These are phyloP conservation scores for Rhizopus arrhizus DNA, from an alignment of 371 early-diverging fungal species.

Conservation along the genomic window DNA sequence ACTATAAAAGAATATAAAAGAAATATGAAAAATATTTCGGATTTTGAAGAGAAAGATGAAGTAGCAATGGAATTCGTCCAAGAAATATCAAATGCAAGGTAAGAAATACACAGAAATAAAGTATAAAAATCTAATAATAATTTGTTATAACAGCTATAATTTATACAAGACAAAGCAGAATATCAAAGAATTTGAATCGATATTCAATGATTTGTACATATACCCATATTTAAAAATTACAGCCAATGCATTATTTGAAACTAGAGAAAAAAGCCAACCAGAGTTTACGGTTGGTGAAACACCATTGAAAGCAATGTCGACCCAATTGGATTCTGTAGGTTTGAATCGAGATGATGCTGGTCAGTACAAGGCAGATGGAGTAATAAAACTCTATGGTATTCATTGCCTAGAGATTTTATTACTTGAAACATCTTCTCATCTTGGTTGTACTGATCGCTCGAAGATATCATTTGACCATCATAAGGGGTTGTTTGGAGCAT, in stretches of 20 bases:
- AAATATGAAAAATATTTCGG: conserved; percentile 12
- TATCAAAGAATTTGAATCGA: conserved; percentile 5
- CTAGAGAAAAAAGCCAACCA: conserved; percentile 9
- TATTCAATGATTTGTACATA: conserved; percentile 13
- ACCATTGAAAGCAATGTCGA: conserved; percentile 10
- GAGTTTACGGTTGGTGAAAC: conserved; percentile 13
- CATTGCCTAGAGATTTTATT: background rate
- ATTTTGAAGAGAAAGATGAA: conserved; percentile 16
- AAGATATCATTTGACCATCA: conserved; percentile 5
- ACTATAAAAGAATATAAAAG: no score
- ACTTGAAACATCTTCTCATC: background rate
- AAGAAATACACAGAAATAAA: conserved; percentile 8
- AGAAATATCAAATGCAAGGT: conserved; percentile 12
- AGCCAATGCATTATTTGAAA: conserved; percentile 5
- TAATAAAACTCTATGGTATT: conserved; percentile 1
- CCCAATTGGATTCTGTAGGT: conserved; percentile 13
- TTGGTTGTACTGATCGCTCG: background rate
- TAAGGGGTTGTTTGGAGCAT: background rate
- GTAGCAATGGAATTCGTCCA: conserved; percentile 11
- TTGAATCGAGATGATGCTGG: conserved; percentile 13
- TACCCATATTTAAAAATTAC: conserved; percentile 12
- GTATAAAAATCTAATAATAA: conserved; percentile 13
- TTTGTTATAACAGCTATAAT: conserved; percentile 11
- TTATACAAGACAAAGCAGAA: conserved; percentile 9
- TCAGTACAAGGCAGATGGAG: conserved; percentile 8